Base-by-base conservation (phyloP, 2,329 filamentous ascomycete genomes). In the Simplicillium sp. region DNA sequence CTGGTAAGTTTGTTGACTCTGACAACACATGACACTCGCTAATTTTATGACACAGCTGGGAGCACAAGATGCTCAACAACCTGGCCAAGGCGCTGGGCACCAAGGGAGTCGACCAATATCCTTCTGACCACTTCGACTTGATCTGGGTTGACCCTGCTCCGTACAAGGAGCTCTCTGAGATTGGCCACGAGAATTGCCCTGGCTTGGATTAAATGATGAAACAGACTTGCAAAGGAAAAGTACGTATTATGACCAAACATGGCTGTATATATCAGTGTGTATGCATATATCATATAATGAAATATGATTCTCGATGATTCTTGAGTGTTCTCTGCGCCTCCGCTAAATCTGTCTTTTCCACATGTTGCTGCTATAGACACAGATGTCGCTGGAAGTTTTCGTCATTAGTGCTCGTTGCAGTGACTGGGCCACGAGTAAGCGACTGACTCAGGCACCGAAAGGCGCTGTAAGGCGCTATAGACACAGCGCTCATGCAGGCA, bases 61-160 rank as follows among this genome's bases (percentile, higher is more conserved):
- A 80, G 49, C 77, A 81, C 52, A 60, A 67, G 39, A 58, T 60
- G 14, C 54, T 80, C 37, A 67, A 62, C 29, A 62, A 74, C 45
- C 72, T 81, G 48, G 69, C 65, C 2, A 48, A 71, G 46, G 57
- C 60, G 13, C 53, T 82, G 14, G 77, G 77, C 1, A 71, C 66
- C 40, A 51, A 65, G 7, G 49, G 72, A 48, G 65, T 69, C 1
- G 66, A 68, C 1, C 52, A 56, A 5, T 80, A 80, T 50, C 72
- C 72, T 0, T 58, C 63, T 44, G 62, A 68, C 43, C 54, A 61
- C 2, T 80, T 62, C 39, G 61, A 80, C 48, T 48, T 76, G 13
- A 78, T 80, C 45, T 80, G 75, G 76, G 75, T 68, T 0, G 64
- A 73, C 46, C 71, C 72, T 3, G 59, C 59, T 2, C 64, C 68